Evolutionary conservation across 1,284 basidiomycete genomes (phyloP).

Genomic region (Sporisorium exsertum): DNA sequence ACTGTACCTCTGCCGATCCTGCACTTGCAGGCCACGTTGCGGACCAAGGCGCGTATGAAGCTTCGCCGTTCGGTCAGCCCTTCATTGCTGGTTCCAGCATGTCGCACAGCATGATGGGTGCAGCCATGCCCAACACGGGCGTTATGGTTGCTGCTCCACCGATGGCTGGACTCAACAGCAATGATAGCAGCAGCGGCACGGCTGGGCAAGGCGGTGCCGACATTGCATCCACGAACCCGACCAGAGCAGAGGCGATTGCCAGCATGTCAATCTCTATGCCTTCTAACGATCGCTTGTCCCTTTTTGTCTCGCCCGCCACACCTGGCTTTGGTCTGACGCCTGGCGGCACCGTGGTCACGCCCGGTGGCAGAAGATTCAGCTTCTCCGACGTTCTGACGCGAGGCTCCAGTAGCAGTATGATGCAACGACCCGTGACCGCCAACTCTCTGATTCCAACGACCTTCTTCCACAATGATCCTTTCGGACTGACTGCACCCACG

Average conservation of each 20-base stretch:
- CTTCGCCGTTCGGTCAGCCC: constrained; percentile 10
- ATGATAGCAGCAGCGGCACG: not conserved
- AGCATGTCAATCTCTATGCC: constrained; percentile 45
- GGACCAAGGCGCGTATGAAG: constrained; percentile 5
- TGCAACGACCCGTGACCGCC: constrained; percentile 35
- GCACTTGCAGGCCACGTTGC: not conserved
- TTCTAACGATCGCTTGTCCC: constrained; percentile 24
- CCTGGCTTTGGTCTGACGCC: constrained; percentile 38
- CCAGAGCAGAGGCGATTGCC: constrained; percentile 20
- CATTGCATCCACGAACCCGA: constrained; percentile 4
- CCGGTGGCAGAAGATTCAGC: constrained; percentile 47
- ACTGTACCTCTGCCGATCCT: not conserved
- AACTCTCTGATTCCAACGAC: constrained; percentile 21
- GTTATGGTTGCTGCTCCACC: not conserved
- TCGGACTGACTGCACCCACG: constrained; percentile 6
- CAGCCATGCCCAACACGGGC: not conserved
- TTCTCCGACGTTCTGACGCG: constrained; percentile 41
- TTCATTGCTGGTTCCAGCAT: constrained; percentile 12
- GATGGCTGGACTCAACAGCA: not conserved
- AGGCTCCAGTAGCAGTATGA: constrained; percentile 1
- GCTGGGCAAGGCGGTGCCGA: not conserved
- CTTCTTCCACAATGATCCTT: constrained; percentile 19
- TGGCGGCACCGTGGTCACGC: constrained; percentile 32
- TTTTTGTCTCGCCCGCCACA: constrained; percentile 35
- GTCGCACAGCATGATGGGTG: constrained; percentile 6